Evolutionary conservation across 2,329 filamentous ascomycete genomes (phyloP).

Genomic region (Colletotrichum neosansevieriae): DNA sequence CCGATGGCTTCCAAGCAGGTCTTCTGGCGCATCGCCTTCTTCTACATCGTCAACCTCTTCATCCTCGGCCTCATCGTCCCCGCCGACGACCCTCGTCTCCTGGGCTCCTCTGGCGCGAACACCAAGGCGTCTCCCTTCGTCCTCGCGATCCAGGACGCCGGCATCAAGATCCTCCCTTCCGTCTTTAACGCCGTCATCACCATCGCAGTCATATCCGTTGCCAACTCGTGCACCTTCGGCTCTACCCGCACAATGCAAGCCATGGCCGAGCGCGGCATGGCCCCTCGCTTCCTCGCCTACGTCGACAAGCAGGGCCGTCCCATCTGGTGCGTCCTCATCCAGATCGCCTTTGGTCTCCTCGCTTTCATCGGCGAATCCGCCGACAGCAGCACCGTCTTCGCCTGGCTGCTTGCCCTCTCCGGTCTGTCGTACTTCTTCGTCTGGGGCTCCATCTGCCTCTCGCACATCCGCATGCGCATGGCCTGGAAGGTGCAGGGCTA

Average conservation of each 20-base stretch:
- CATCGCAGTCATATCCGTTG: constrained; percentile 64
- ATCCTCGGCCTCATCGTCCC: constrained; percentile 43
- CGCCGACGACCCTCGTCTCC: constrained; percentile 41
- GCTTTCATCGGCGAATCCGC: constrained; percentile 60
- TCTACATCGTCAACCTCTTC: constrained; percentile 43
- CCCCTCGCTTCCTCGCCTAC: constrained; percentile 68
- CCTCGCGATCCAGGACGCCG: constrained; percentile 62
- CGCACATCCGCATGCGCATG: constrained; percentile 74
- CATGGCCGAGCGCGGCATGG: constrained; percentile 62
- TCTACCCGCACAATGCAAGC: constrained; percentile 65
- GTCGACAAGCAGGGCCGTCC: constrained; percentile 73
- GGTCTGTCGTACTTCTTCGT: constrained; percentile 81
- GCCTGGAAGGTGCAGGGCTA: constrained; percentile 72
- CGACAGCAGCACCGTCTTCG: constrained; percentile 62
- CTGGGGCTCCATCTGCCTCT: constrained; percentile 76
- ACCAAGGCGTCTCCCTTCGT: constrained; percentile 63
- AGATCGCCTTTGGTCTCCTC: constrained; percentile 69
- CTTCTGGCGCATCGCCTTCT: constrained; percentile 44
- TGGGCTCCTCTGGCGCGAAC: constrained; percentile 51
- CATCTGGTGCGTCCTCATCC: constrained; percentile 64
- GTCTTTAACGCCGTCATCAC: constrained; percentile 66
- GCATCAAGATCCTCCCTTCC: constrained; percentile 62
- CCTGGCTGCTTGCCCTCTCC: constrained; percentile 77
- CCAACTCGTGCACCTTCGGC: constrained; percentile 64
- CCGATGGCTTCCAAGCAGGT: constrained; percentile 45